Evolutionary conservation across 108 stramenopile species (phyloP).

Genomic region (Bacterosira constricta): DNA sequence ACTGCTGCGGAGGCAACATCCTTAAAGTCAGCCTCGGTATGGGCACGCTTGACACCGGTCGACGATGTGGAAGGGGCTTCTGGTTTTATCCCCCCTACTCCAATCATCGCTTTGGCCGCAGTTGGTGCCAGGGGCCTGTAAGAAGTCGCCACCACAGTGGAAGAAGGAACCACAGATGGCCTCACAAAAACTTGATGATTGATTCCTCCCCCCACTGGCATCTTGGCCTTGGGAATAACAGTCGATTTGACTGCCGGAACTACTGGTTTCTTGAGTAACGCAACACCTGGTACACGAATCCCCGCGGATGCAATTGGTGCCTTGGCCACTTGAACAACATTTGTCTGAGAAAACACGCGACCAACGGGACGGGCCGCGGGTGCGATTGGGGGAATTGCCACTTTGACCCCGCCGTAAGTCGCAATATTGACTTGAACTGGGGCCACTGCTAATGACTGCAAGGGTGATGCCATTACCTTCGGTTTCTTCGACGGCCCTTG

Average conservation of each 20-base stretch:
- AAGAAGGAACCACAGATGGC: slow-evolving; percentile 18
- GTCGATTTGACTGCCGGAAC: slow-evolving; percentile 11
- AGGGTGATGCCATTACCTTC: slow-evolving; percentile 15
- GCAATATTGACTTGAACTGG: slow-evolving; percentile 18
- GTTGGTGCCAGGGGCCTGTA: slow-evolving; percentile 1
- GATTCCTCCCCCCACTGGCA: slow-evolving; percentile 30
- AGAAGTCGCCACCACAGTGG: neutral
- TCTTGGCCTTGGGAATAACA: slow-evolving; percentile 15
- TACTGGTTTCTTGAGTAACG: neutral
- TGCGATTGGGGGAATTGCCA: slow-evolving; percentile 11
- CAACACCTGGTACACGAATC: neutral
- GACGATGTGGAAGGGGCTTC: slow-evolving; percentile 1
- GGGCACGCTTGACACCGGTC: slow-evolving; percentile 3
- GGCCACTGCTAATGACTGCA: slow-evolving; percentile 8
- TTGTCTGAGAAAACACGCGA: neutral
- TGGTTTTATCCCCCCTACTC: slow-evolving; percentile 2
- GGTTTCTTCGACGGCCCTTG: slow-evolving; percentile 37
- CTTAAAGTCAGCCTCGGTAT: slow-evolving; percentile 78
- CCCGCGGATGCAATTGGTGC: slow-evolving; percentile 9
- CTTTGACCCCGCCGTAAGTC: slow-evolving; percentile 16
- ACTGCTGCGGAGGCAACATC: slow-evolving; percentile 81
- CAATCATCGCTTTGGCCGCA: slow-evolving; percentile 11
- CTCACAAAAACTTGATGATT: slow-evolving; percentile 30
- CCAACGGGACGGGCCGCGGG: neutral
- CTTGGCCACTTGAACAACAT: neutral